Base-by-base conservation (phyloP, 2,329 filamentous ascomycete genomes). In the Fusarium secorum region DNA sequence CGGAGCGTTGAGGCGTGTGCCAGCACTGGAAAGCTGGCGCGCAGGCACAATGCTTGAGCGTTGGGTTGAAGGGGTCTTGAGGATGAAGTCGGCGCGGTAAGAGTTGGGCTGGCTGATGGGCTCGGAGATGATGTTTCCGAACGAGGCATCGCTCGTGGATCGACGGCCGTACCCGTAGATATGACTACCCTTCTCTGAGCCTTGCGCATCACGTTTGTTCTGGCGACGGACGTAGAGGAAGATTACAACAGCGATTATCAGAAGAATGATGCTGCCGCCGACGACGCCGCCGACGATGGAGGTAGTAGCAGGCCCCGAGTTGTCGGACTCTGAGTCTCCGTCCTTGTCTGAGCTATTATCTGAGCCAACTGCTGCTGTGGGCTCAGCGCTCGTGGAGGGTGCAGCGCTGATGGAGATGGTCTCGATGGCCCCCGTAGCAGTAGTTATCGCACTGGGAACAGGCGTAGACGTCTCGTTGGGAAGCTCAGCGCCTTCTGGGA, bases 41-140 rank as follows among this genome's bases (percentile, higher is more conserved):
- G 56, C 41, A 55, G 64, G 62, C 17, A 63, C 33, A 18, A 67
- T 55, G 39, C 65, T 62, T 32, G 70, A 66, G 56, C 61, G 53
- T 52, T 56, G 53, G 38, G 68, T 58, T 30, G 70, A 71, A 44
- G 77, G 69, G 11, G 70, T 74, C 58, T 82, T 83, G 74, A 83
- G 85, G 42, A 86, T 84, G 72, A 89, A 89, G 74, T 89, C 87
- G 39, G 83, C 84, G 56, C 87, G 84, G 64, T 85, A 80, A 39
- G 78, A 78, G 72, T 81, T 79, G 26, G 79, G 74, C 59, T 80
- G 77, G 49, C 86, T 80, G 62, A 90, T 83, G 64, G 90, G 83
- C 73, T 90, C 85, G 68, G 86, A 89, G 72, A 90, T 85, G 74
- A 89, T 83, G 73, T 85, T 85, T 44, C 75, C 71, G 44, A 76